Base-by-base conservation (phyloP, 257 asterid species). In the Plantago major region DNA sequence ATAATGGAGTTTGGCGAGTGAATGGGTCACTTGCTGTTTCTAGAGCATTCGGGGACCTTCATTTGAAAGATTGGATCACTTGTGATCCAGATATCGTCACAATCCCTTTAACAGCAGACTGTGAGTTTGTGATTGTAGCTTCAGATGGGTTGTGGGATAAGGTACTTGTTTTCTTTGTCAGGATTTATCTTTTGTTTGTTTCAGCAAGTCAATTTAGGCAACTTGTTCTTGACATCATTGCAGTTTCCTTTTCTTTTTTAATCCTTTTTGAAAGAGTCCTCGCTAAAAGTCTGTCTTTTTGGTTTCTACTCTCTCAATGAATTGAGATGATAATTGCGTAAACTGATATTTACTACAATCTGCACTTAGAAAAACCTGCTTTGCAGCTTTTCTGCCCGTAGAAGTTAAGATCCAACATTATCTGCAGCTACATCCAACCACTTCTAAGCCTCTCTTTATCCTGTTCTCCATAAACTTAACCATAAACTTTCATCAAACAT, bases 81-180 rank as follows among this genome's bases (percentile, higher is more conserved):
- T 77, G 79, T 62, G 87, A 81, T 49, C 87, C 87, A 2, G 79
- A 81, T 3, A 70, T 73, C 46, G 46, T 62, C 19, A 71, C 51
- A 11, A 48, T 74, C 18, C 71, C 78, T 43, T 70, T 78, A 56
- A 72, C 84, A 33, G 51, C 71, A 51, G 83, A 78, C 49, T 77
- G 79, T 18, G 68, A 78, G 16, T 81, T 77, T 65, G 77, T 81
- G 19, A 73, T 81, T 46, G 33, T 81, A 60, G 84, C 83, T 70
- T 81, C 87, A 43, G 83, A 81, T 70, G 87, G 87, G 45, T 66
- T 81, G 61, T 81, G 87, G 87, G 83, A 81, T 68, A 77, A 72
- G 83, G 86, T 79, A 47, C 15, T 3, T 1, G 14, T 48, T 14
- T 26, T 28, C 11, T 10, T 33, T 14, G 26, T 7, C 14, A 22